Conservation (phyloP, 768 basidiomycete genomes). For the Glaciozyma martinii region DNA sequence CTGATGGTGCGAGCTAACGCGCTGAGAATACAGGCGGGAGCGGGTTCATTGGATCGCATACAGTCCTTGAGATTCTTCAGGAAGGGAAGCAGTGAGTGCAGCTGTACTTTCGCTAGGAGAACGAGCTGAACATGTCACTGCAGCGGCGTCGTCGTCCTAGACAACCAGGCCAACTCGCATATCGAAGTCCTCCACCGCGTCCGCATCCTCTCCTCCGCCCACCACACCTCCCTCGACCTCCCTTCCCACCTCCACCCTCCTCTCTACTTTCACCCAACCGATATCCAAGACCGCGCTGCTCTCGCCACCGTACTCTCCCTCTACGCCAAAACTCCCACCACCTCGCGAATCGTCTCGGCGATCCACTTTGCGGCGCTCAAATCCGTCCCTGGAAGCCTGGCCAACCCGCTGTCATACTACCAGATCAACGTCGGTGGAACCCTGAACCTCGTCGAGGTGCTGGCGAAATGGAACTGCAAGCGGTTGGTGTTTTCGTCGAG, state of each 20-base stretch:
- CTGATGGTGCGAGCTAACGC: not conserved
- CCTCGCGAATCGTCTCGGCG: slow-evolving; percentile 4
- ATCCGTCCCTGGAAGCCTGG: not conserved
- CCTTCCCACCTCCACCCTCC: slow-evolving; percentile 3
- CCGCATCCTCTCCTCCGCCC: slow-evolving; percentile 1
- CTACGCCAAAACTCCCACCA: not conserved
- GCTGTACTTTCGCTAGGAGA: too few species aligned
- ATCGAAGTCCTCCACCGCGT: slow-evolving; percentile 4
- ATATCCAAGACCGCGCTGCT: not conserved
- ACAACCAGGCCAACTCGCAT: slow-evolving; percentile 5
- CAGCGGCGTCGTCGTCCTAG: slow-evolving; percentile 5
- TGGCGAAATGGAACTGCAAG: slow-evolving; percentile 4
- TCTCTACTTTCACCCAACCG: slow-evolving; percentile 9
- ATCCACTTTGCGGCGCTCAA: slow-evolving; percentile 15
- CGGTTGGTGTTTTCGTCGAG: slow-evolving; percentile 5
- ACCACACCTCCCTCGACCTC: not conserved
- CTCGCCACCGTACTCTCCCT: not conserved
- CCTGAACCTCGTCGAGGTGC: slow-evolving; percentile 1
- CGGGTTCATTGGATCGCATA: slow-evolving; percentile 3
- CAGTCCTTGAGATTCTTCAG: slow-evolving; percentile 1
- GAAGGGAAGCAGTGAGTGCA: slow-evolving; percentile 1
- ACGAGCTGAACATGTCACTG: too few species aligned
- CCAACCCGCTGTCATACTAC: not conserved
- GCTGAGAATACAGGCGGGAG: not conserved
- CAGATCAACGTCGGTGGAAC: slow-evolving; percentile 9